Base-by-base conservation (phyloP, 2,329 filamentous ascomycete species). In the Diaporthe vaccinii region DNA sequence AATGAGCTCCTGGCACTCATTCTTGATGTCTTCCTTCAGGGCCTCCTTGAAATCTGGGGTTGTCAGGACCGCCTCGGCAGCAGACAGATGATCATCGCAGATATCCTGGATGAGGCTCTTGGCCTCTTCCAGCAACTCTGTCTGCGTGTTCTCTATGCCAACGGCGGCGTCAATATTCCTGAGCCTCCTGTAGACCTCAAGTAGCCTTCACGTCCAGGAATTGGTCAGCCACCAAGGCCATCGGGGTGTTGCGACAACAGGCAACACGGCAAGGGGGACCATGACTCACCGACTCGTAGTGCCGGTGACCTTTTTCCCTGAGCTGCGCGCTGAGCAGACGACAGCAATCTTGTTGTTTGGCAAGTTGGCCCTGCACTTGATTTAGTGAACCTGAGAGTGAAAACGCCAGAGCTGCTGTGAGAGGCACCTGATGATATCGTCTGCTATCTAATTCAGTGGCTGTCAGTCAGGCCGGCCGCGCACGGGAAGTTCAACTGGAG, bases 321-420 rank as follows among this genome's bases (percentile, higher is more conserved):
- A 97, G 85, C 95, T 98, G 83, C 97, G 90, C 57, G 97, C 97
- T 76, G 97, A 99, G 86, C 97, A 99, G 75, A 99, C 96, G 74
- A 99, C 93, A 74, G 95, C 96, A 78, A 98, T 92, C 83, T 93
- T 93, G 82, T 95, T 92, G 74, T 91, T 87, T 73, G 87, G 87
- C 73, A 97, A 85, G 82, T 88, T 90, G 28, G 89, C 86, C 79
- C 91, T 93, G 78, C 61, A 76, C 9, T 74, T 74, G n/a, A 44
- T 8, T 72, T 49, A 70, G 68, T 58, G 44, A 41, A 22, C 25
- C 46, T 59, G 68, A 72, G 36, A 70, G 39, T 36, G 39, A 41
- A 78, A 74, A 79, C 74, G 61, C 4, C 25, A 28, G n/a, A 12
- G 31, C 17, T 49, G 34, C 25, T 36, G 36, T 53, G 3, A 79